phyloP scores from a whole-genome alignment of 768 basidiomycete genomes.

The Collybia mongolica region DNA sequence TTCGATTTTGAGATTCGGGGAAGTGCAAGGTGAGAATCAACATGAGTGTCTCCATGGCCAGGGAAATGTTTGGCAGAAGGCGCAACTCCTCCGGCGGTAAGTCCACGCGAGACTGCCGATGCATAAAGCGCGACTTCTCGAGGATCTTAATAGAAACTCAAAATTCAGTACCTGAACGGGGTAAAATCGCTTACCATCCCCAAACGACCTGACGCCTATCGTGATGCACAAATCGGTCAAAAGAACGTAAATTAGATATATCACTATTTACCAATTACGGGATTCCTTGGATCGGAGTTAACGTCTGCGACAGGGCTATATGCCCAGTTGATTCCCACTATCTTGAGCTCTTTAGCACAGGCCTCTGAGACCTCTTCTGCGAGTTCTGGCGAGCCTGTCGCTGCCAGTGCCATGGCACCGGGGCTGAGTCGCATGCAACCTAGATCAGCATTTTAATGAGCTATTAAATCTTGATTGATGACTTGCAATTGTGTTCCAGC shows the following conservation, averaged over 20 bases:
- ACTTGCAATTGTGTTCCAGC: conserved; percentile 71
- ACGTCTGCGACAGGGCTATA: conserved; percentile 73
- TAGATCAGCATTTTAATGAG: background rate
- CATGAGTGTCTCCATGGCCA: conserved; percentile 70
- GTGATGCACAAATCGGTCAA: conserved; percentile 1
- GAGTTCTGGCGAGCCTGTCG: conserved; percentile 45
- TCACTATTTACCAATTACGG: conserved; percentile 58
- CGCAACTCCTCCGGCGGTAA: conserved; percentile 49
- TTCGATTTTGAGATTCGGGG: conserved; percentile 56
- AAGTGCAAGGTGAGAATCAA: conserved; percentile 69
- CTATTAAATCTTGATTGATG: background rate
- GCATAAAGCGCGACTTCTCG: conserved; percentile 48
- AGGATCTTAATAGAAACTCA: conserved; percentile 42
- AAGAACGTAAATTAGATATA: background rate
- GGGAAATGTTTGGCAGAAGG: conserved; percentile 73
- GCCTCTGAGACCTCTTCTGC: conserved; percentile 44
- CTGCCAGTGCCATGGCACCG: conserved; percentile 72
- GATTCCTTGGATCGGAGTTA: conserved; percentile 67
- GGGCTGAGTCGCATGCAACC: conserved; percentile 38
- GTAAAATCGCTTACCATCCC: conserved; percentile 46
- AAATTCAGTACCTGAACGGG: background rate
- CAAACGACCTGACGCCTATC: conserved; percentile 67
- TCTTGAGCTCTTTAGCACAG: conserved; percentile 53
- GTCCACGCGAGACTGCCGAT: conserved; percentile 44
- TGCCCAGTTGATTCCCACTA: conserved; percentile 69